phyloP scores from a whole-genome alignment of 305 asterid species.

The Caryopteris hybrid region DNA sequence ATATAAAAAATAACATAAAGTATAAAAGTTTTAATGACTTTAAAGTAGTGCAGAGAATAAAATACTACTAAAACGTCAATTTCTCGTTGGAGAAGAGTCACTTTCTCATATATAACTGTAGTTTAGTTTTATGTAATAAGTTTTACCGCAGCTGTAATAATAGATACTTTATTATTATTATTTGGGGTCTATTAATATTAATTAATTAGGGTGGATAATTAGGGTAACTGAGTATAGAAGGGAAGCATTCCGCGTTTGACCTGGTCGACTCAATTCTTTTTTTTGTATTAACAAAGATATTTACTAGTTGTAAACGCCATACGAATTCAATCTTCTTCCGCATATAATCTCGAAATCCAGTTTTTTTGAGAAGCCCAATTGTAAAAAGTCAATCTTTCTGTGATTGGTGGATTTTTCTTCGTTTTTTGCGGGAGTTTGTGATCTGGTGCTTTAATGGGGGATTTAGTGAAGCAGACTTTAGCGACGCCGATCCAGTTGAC shows the following conservation, averaged over 20 bases:
- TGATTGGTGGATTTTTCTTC: neutral
- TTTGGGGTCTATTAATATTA: no score
- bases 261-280: conserved; percentile 12
- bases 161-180: no score
- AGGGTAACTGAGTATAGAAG: neutral
- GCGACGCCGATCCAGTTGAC: conserved; percentile 55
- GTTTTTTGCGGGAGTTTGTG: neutral
- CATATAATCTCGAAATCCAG: neutral
- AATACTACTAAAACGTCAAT: no score
- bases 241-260: conserved; percentile 26
- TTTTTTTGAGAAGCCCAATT: neutral
- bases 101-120: no score
- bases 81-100: no score
- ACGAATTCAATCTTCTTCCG: neutral
- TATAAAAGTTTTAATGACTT: no score
- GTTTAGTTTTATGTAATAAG: no score
- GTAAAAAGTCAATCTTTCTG: neutral
- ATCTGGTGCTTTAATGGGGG: conserved; percentile 34
- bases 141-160: no score
- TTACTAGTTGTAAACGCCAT: neutral
- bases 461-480: conserved; percentile 51
- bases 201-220: no score
- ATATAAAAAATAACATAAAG: no score
- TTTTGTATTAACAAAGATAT: neutral
- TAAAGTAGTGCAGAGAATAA: no score